Conservation (phyloP, 1,284 basidiomycete species). For the Melanopsichium pennsylvanicum region DNA sequence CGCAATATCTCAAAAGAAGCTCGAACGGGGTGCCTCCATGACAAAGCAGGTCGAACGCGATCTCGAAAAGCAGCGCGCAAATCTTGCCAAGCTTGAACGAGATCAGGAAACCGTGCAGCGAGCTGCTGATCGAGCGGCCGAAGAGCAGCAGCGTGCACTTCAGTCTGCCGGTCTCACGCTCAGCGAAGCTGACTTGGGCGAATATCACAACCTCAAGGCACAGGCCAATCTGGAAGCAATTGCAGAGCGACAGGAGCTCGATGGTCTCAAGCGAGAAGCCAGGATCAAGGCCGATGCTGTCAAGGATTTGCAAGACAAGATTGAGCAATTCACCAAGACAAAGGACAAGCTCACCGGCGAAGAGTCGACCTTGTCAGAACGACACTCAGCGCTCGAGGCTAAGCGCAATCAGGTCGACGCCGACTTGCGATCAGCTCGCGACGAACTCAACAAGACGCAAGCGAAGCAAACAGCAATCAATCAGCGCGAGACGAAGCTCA, state of each 20-base stretch:
- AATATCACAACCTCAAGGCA: slow-evolving; percentile 78
- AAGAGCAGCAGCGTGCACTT: slow-evolving; percentile 78
- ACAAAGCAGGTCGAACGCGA: slow-evolving; percentile 76
- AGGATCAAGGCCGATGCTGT: slow-evolving; percentile 77
- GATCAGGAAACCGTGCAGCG: slow-evolving; percentile 75
- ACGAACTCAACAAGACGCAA: slow-evolving; percentile 78
- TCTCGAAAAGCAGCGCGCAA: slow-evolving; percentile 73
- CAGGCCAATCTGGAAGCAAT: slow-evolving; percentile 77
- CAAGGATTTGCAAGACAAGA: slow-evolving; percentile 70
- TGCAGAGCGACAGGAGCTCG: slow-evolving; percentile 85
- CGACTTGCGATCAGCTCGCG: slow-evolving; percentile 68
- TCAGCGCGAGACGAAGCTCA: slow-evolving; percentile 68
- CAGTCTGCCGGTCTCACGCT: slow-evolving; percentile 77
- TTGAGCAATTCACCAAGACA: slow-evolving; percentile 74
- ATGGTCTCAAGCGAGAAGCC: slow-evolving; percentile 81
- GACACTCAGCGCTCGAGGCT: slow-evolving; percentile 69
- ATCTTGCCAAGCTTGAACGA: slow-evolving; percentile 73
- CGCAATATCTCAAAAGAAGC: slow-evolving; percentile 80
- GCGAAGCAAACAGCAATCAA: slow-evolving; percentile 76
- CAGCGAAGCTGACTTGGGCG: slow-evolving; percentile 81
- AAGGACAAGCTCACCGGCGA: slow-evolving; percentile 75
- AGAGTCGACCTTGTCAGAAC: slow-evolving; percentile 70
- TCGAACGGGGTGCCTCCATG: slow-evolving; percentile 75
- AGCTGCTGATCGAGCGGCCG: slow-evolving; percentile 67
- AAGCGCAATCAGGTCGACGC: slow-evolving; percentile 28